These are phyloP conservation scores for Cladosporium phlei DNA, from an alignment of 2,329 filamentous ascomycete species.

Conservation along the genomic window DNA sequence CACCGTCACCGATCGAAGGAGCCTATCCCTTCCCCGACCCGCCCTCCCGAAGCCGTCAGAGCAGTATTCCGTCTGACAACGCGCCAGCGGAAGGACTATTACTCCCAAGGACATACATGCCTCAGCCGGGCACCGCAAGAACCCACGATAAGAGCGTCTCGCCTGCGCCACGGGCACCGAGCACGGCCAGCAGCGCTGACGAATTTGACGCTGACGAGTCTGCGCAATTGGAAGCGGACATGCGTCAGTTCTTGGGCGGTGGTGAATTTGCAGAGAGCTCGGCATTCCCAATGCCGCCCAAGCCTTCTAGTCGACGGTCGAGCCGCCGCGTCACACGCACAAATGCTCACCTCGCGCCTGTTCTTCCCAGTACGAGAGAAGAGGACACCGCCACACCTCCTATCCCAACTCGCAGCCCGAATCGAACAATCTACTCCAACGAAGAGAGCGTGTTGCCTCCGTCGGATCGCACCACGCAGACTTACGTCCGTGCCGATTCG, in stretches of 20 bases:
- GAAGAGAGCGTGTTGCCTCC: conserved; percentile 9
- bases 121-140: background rate
- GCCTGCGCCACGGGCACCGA: background rate
- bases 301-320: conserved; percentile 1
- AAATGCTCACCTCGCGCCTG: conserved; percentile 1
- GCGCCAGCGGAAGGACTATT: conserved; percentile 5
- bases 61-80: background rate
- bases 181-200: background rate
- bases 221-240: conserved; percentile 9
- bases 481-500: conserved; percentile 7
- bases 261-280: background rate
- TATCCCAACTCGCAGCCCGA: conserved; percentile 19
- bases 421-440: conserved; percentile 10
- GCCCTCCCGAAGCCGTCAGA: background rate
- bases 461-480: background rate
- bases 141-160: background rate
- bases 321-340: conserved; percentile 3
- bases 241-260: conserved; percentile 7
- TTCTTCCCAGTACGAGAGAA: conserved; percentile 12
- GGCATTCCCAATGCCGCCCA: conserved; percentile 12
- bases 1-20: conserved; percentile 13
- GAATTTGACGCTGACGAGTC: conserved; percentile 4
- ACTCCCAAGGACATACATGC: conserved; percentile 8
- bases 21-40: conserved; percentile 7
- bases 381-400: conserved; percentile 15